These are phyloP conservation scores for Xylona heveae DNA, from an alignment of 495 filamentous ascomycete species.

Conservation along the genomic window DNA sequence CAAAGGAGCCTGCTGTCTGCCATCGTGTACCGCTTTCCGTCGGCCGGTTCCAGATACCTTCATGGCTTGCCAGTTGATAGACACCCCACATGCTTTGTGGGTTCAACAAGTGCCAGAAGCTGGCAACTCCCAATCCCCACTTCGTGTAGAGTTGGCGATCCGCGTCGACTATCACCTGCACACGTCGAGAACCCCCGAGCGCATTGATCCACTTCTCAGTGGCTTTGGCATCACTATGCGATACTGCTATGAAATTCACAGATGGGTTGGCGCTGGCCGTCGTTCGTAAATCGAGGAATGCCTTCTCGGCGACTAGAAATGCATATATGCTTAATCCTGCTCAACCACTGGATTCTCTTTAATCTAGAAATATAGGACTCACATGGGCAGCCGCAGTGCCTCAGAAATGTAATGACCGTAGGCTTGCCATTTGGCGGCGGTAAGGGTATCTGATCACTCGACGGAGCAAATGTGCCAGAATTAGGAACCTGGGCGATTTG, in stretches of 20 bases:
- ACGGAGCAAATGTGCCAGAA: constrained; percentile 26
- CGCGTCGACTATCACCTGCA: constrained; percentile 30
- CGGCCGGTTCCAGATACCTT: constrained; percentile 32
- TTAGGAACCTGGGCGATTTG: constrained; percentile 13
- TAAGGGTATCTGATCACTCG: constrained; percentile 19
- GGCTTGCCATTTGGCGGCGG: constrained; percentile 21
- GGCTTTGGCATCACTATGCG: constrained; percentile 25
- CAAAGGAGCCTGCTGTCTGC: constrained; percentile 36
- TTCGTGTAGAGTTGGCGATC: constrained; percentile 25
- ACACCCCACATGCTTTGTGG: constrained; percentile 23
- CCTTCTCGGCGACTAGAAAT: constrained; percentile 33
- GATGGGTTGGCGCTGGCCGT: constrained; percentile 22
- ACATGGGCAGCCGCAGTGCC: constrained; percentile 41
- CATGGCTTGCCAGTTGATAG: constrained; percentile 24
- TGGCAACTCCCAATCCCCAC: constrained; percentile 31
- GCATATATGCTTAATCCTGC: neutral
- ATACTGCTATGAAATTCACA: constrained; percentile 34
- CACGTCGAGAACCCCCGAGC: constrained; percentile 28
- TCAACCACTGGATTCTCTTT: constrained; percentile 2
- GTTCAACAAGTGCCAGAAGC: constrained; percentile 27
- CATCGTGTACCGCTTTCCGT: constrained; percentile 32
- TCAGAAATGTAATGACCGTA: constrained; percentile 31
- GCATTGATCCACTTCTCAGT: constrained; percentile 31
- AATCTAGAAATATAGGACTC: constrained; percentile 4
- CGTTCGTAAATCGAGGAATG: constrained; percentile 24